These are phyloP conservation scores for Coemansia sp. DNA, from an alignment of 192 early-diverging fungal species.

Conservation along the genomic window DNA sequence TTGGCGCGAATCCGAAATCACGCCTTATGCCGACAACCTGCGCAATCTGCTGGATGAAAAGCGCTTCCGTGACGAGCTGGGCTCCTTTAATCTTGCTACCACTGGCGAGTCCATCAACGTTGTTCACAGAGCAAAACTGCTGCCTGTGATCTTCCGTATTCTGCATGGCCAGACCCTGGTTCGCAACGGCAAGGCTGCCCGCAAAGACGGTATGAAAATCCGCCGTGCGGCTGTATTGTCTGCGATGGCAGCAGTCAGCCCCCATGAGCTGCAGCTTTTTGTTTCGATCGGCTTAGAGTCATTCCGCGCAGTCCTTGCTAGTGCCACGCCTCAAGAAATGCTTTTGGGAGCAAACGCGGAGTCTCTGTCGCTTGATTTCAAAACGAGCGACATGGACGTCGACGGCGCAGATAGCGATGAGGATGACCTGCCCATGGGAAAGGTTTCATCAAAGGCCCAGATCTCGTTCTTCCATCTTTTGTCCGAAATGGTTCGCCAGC, in stretches of 20 bases:
- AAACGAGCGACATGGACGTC: constrained; percentile 33
- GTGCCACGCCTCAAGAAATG: constrained; percentile 40
- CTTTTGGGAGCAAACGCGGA: constrained; percentile 31
- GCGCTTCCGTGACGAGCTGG: constrained; percentile 90
- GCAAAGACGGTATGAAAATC: constrained; percentile 67
- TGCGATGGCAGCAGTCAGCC: constrained; percentile 71
- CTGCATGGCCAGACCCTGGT: constrained; percentile 90
- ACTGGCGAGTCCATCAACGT: constrained; percentile 63
- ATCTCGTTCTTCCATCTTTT: constrained; percentile 79
- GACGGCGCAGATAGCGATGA: constrained; percentile 9
- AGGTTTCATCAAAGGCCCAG: constrained; percentile 59
- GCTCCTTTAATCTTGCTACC: constrained; percentile 71
- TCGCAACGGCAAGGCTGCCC: constrained; percentile 71
- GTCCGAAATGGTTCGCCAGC: constrained; percentile 81
- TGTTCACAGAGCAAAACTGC: constrained; percentile 68
- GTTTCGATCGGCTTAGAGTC: constrained; percentile 82
- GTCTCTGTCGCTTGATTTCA: constrained; percentile 40
- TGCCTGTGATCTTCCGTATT: constrained; percentile 78
- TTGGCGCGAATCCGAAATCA: constrained; percentile 73
- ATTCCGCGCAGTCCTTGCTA: constrained; percentile 55
- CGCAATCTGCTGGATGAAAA: constrained; percentile 77
- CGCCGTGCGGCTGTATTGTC: constrained; percentile 82
- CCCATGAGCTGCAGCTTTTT: constrained; percentile 69
- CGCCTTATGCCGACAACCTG: constrained; percentile 77
- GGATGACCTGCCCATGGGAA: constrained; percentile 17